Conservation (phyloP, 2,329 filamentous ascomycete species). For the Trichoderma sp. region DNA sequence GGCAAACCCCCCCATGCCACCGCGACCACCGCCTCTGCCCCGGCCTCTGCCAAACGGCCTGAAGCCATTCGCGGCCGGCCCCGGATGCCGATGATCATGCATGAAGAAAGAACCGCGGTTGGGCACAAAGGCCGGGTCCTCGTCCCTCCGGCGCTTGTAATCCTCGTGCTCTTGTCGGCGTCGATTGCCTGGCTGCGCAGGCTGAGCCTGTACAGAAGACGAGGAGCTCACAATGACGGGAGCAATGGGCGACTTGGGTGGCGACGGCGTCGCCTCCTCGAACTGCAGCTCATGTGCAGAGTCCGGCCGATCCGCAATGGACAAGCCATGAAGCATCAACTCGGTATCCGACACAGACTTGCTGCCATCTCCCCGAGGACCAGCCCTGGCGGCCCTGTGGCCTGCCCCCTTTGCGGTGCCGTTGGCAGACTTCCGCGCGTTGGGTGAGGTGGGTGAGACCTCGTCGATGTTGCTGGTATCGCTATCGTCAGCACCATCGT, state of each 20-base stretch:
- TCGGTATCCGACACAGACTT: constrained; percentile 51
- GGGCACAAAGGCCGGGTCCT: constrained; percentile 89
- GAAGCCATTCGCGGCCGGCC: constrained; percentile 74
- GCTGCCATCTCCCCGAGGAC: constrained; percentile 34
- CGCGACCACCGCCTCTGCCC: constrained; percentile 58
- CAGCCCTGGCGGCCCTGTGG: constrained; percentile 34
- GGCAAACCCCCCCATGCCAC: constrained; percentile 56
- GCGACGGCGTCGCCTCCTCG: constrained; percentile 41
- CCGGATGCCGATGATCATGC: constrained; percentile 83
- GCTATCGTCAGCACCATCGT: constrained; percentile 57
- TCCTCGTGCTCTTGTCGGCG: constrained; percentile 86
- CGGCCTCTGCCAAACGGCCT: constrained; percentile 65
- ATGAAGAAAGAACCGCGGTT: constrained; percentile 95
- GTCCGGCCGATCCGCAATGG: constrained; percentile 42
- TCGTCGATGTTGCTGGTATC: constrained; percentile 63
- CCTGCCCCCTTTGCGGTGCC: constrained; percentile 37
- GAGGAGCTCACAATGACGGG: constrained; percentile 56
- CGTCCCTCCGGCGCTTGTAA: constrained; percentile 81
- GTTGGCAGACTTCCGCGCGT: constrained; percentile 41
- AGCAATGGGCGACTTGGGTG: constrained; percentile 41
- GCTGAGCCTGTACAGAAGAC: constrained; percentile 42
- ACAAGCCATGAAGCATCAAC: constrained; percentile 55
- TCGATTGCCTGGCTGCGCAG: constrained; percentile 62
- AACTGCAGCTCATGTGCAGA: constrained; percentile 46
- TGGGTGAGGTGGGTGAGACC: constrained; percentile 48